A percentile compares a stretch with the other conserved stretches of the same genome.
Conservation (phyloP, 768 basidiomycete species). For the Podaxis sp. region DNA sequence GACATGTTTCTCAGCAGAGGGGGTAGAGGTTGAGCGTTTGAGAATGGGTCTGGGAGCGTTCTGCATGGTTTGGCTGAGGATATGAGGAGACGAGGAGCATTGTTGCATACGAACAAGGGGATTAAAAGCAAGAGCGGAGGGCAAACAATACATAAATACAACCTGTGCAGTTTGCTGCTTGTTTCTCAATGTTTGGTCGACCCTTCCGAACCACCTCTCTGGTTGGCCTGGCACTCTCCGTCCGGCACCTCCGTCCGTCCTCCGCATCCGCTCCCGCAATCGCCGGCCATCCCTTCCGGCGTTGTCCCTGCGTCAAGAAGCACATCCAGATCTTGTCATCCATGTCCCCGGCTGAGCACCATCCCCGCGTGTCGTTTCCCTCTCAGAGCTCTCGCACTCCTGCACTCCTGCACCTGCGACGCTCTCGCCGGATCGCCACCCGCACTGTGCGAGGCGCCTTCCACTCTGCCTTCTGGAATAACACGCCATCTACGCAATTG, state of each 20-base stretch:
- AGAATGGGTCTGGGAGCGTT: constrained; percentile 53
- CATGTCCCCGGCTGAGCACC: constrained; percentile 11
- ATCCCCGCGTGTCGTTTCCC: constrained; percentile 8
- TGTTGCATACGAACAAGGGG: constrained; percentile 4
- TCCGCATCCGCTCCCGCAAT: background rate
- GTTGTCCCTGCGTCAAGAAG: background rate
- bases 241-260: constrained; percentile 5
- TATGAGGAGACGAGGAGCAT: constrained; percentile 5
- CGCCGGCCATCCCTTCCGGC: background rate
- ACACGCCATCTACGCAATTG: background rate
- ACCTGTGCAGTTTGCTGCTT: background rate
- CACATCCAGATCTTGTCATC: constrained; percentile 9
- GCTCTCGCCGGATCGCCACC: constrained; percentile 7
- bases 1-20: constrained; percentile 27
- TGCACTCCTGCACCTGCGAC: constrained; percentile 8
- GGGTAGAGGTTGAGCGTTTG: constrained; percentile 40
- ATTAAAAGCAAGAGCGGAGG: background rate
- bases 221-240: background rate
- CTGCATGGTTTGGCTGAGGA: constrained; percentile 24
- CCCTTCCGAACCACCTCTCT: background rate
- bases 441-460: background rate
- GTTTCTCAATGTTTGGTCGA: background rate
- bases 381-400: constrained; percentile 3
- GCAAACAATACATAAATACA: background rate
- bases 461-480: background rate